phyloP scores from a whole-genome alignment of 2,329 filamentous ascomycete genomes.

The Balansia obtecta region DNA sequence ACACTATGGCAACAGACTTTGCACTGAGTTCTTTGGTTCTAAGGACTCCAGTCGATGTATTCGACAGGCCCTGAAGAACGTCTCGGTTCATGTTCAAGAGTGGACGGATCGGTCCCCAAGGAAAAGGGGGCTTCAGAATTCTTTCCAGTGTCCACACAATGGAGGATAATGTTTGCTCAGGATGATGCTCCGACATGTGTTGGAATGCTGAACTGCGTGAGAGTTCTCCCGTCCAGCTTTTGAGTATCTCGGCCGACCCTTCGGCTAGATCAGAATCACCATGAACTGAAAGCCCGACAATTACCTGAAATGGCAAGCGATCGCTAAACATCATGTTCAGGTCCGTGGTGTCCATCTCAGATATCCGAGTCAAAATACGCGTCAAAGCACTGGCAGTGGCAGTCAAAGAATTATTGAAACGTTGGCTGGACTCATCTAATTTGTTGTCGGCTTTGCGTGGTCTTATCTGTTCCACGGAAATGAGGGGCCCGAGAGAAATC shows the following conservation, averaged over 20 bases:
- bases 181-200: conserved; percentile 26
- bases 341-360: conserved; percentile 59
- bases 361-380: conserved; percentile 64
- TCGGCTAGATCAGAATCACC: conserved; percentile 69
- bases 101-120: conserved; percentile 46
- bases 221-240: conserved; percentile 61
- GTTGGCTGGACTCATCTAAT: conserved; percentile 31
- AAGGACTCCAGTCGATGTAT: conserved; percentile 42
- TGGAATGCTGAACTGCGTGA: conserved; percentile 28
- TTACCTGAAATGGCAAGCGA: conserved; percentile 54
- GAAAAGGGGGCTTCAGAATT: conserved; percentile 22
- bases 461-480: conserved; percentile 63
- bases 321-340: conserved; percentile 59
- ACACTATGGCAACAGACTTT: conserved; percentile 52
- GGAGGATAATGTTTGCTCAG: conserved; percentile 27
- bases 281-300: conserved; percentile 71
- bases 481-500: conserved; percentile 55
- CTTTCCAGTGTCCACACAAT: conserved; percentile 31
- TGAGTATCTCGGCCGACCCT: conserved; percentile 70
- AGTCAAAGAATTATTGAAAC: conserved; percentile 64
- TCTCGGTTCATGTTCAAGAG: conserved; percentile 45
- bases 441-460: conserved; percentile 34
- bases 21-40: conserved; percentile 42
- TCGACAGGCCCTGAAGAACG: conserved; percentile 43
- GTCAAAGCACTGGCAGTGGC: conserved; percentile 48